These are phyloP conservation scores for Acephala macrosclerotiorum DNA, from an alignment of 2,329 filamentous ascomycete species.

Conservation along the genomic window DNA sequence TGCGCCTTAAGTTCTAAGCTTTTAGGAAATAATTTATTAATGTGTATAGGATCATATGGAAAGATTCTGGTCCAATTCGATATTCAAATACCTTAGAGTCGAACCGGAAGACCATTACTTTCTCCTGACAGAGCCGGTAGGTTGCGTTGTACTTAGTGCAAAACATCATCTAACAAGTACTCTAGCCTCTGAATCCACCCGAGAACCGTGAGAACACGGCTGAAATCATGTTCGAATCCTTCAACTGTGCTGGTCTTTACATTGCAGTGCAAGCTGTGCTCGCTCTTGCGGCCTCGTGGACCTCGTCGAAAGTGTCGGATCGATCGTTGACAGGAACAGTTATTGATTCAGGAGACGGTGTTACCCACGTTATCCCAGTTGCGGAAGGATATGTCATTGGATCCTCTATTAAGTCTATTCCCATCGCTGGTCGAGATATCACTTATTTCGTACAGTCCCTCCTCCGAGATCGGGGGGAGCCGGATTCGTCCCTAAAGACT, in stretches of 20 bases:
- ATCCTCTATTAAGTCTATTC: conserved; percentile 98
- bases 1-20: neutral
- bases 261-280: conserved; percentile 98
- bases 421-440: conserved; percentile 96
- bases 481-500: conserved; percentile 95
- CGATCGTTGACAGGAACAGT: conserved; percentile 96
- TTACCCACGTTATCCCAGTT: conserved; percentile 98
- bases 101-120: conserved; percentile 99
- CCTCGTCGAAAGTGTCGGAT: conserved; percentile 96
- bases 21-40: conserved; percentile 25
- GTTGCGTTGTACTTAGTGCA: conserved; percentile 41
- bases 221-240: conserved; percentile 99
- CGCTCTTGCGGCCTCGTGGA: conserved; percentile 96
- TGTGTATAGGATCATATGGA: conserved; percentile 90
- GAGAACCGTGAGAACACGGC: conserved; percentile 99
- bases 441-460: conserved; percentile 99
- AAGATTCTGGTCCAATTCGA: conserved; percentile 99
- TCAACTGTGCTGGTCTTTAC: conserved; percentile 98
- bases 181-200: conserved; percentile 90
- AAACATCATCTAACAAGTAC: conserved; percentile 9
- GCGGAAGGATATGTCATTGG: conserved; percentile 99
- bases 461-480: conserved; percentile 93
- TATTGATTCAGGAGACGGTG: conserved; percentile 98
- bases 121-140: conserved; percentile 93
- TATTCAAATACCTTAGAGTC: conserved; percentile 98